Conservation (phyloP, 2,329 filamentous ascomycete genomes). For the Sclerotinia nivalis region DNA sequence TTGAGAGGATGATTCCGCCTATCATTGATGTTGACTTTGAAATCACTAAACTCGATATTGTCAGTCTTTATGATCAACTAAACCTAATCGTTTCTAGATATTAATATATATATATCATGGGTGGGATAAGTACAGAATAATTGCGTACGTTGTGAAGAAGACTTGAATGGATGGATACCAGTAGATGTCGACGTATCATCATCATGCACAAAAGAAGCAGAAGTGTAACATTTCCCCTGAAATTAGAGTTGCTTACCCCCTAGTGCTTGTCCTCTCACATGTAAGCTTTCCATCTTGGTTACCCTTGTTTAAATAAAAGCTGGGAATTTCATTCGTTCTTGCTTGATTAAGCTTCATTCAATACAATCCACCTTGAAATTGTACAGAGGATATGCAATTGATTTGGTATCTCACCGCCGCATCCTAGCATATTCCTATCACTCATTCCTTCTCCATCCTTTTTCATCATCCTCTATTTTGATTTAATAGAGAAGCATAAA, state of each 20-base stretch:
- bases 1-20: neutral
- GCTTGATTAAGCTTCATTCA: neutral
- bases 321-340: neutral
- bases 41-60: neutral
- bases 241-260: neutral
- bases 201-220: neutral
- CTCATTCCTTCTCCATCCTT: neutral
- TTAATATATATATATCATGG: neutral
- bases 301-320: neutral
- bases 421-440: conserved; percentile 5
- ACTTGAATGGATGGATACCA: neutral
- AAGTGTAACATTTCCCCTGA: conserved; percentile 15
- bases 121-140: too few relatives aligned
- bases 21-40: neutral
- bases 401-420: neutral
- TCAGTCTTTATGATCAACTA: neutral
- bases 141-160: neutral
- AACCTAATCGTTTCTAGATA: conserved; percentile 3
- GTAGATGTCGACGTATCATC: neutral
- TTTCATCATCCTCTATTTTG: neutral
- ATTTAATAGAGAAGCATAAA: neutral
- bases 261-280: neutral
- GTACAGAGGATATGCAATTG: too few relatives aligned
- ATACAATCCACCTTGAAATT: neutral
- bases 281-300: neutral